These are phyloP conservation scores for Suillus tomentosus DNA, from an alignment of 768 basidiomycete species.

Conservation along the genomic window DNA sequence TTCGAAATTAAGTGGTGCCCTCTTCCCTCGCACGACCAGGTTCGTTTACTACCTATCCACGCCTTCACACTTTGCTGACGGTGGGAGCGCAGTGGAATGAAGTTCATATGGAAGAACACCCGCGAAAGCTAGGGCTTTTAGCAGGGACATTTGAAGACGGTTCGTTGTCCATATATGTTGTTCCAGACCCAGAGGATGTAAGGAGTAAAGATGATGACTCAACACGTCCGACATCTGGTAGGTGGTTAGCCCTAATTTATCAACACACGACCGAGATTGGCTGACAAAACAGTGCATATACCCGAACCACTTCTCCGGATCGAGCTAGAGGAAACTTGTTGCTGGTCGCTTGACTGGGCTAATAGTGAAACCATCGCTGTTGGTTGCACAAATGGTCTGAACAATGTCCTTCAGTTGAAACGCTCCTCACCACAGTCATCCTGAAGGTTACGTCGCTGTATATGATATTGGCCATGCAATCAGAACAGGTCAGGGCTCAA, in stretches of 20 bases:
- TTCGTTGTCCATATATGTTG: slow-evolving; percentile 70
- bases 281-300: slow-evolving; percentile 47
- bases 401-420: not conserved
- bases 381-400: slow-evolving; percentile 79
- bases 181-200: slow-evolving; percentile 76
- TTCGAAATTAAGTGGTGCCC: slow-evolving; percentile 93
- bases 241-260: slow-evolving; percentile 19
- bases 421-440: slow-evolving; percentile 13
- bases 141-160: slow-evolving; percentile 90
- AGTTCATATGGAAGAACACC: slow-evolving; percentile 20
- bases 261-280: slow-evolving; percentile 3
- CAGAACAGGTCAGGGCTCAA: slow-evolving; percentile 29
- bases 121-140: slow-evolving; percentile 76
- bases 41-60: slow-evolving; percentile 27
- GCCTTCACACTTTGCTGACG: not conserved
- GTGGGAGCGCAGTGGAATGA: slow-evolving; percentile 24
- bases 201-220: slow-evolving; percentile 28
- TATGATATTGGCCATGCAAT: slow-evolving; percentile 54
- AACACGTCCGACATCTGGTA: slow-evolving; percentile 51
- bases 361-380: slow-evolving; percentile 82
- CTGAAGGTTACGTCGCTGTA: slow-evolving; percentile 54
- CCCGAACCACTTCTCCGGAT: slow-evolving; percentile 70
- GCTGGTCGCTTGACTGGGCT: slow-evolving; percentile 87
- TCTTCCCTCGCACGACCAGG: slow-evolving; percentile 71
- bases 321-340: slow-evolving; percentile 73